Conservation (phyloP, 345 rosid species). For the Lumnitzera racemosa region DNA sequence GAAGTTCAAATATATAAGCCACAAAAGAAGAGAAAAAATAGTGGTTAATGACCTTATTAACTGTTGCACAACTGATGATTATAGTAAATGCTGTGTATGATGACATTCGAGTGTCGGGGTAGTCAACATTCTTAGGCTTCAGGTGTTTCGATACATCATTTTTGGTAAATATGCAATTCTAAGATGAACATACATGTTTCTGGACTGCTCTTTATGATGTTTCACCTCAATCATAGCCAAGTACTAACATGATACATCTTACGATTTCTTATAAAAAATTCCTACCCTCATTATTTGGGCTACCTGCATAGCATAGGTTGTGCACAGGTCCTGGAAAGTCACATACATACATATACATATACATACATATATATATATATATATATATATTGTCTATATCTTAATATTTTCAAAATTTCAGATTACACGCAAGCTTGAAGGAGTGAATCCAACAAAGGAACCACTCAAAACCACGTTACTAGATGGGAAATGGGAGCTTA, state of each 20-base stretch:
- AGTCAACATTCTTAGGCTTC: too few relatives aligned
- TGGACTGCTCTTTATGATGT: not conserved
- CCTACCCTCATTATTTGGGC: not conserved
- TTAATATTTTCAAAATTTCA: constrained; percentile 5
- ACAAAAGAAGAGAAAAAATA: too few relatives aligned
- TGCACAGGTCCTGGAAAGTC: not conserved
- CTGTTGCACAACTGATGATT: too few relatives aligned
- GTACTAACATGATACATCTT: too few relatives aligned
- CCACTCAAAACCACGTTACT: constrained; percentile 68
- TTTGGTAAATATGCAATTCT: not conserved
- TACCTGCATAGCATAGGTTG: not conserved
- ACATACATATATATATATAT: too few relatives aligned
- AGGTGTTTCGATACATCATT: too few relatives aligned
- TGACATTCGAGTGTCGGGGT: too few relatives aligned
- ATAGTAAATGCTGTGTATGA: too few relatives aligned
- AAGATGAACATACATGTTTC: not conserved
- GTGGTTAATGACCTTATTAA: too few relatives aligned
- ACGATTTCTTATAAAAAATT: not conserved
- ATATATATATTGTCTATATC: not conserved
- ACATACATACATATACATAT: too few relatives aligned
- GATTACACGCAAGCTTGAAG: constrained; percentile 80
- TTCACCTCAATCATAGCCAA: not conserved
- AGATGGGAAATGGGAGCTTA: constrained; percentile 92
- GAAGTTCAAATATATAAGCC: too few relatives aligned
- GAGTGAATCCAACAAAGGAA: constrained; percentile 63